Evolutionary conservation across 768 basidiomycete genomes (phyloP).

Genomic region (Mrakia frigida): DNA sequence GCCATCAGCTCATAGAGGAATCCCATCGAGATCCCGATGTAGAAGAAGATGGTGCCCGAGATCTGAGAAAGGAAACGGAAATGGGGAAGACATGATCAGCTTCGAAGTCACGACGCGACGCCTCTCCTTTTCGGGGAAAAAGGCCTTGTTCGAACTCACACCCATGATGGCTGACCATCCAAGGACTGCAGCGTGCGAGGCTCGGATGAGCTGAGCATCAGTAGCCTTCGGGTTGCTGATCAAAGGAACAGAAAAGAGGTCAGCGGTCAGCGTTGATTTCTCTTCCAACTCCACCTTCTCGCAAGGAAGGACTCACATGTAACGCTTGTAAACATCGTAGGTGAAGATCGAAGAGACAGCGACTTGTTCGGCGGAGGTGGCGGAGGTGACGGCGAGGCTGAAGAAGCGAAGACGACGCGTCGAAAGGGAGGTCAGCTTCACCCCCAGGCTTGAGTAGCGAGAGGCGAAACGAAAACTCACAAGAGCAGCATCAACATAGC

Average conservation of each 20-base stretch:
- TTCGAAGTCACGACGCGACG: too few relatives aligned
- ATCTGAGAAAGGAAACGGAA: conserved; percentile 38
- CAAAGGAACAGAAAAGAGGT: not conserved
- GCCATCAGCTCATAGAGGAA: conserved; percentile 25
- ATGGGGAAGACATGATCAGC: too few relatives aligned
- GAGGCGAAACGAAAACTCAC: not conserved
- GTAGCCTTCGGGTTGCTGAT: conserved; percentile 64
- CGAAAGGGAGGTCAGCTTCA: not conserved
- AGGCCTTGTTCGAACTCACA: not conserved
- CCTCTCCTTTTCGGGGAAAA: too few relatives aligned
- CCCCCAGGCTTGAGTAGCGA: too few relatives aligned
- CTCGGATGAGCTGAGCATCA: conserved; percentile 54
- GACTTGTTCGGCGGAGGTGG: conserved; percentile 78
- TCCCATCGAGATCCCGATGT: conserved; percentile 56
- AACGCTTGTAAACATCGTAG: conserved; percentile 60
- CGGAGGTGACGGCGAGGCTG: conserved; percentile 47
- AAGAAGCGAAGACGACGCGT: not conserved
- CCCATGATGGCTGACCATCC: conserved; percentile 56
- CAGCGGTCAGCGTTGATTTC: too few relatives aligned
- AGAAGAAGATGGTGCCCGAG: conserved; percentile 79
- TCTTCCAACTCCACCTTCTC: not conserved
- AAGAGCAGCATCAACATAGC: conserved; percentile 32
- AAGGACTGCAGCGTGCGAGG: conserved; percentile 58
- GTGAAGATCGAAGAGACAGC: conserved; percentile 79
- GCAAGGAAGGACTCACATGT: conserved; percentile 47